Percentiles rank a stretch among this genome's conserved stretches.
Conservation (phyloP, 805 yeast species). For the Candida sithepensis region DNA sequence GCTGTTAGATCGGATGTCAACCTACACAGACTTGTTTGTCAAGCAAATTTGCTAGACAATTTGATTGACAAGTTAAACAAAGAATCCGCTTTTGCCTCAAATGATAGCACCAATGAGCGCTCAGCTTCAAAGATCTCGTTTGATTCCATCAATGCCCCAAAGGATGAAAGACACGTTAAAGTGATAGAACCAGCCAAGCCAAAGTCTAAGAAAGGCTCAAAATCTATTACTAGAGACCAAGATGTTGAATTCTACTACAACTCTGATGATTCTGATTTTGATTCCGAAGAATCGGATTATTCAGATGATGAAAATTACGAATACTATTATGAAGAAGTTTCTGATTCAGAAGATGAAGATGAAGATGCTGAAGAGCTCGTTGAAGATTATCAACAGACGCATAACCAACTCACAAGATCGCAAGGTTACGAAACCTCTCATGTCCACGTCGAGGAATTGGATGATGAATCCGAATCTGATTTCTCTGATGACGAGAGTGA, state of each 20-base stretch:
- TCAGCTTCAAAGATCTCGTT: slow-evolving; percentile 20
- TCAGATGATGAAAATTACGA: slow-evolving; percentile 19
- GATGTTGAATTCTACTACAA: slow-evolving; percentile 11
- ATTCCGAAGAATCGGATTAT: slow-evolving; percentile 23
- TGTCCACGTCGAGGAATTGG: slow-evolving; percentile 8
- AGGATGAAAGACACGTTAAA: slow-evolving; percentile 14
- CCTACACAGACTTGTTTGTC: slow-evolving; percentile 57
- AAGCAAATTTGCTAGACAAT: slow-evolving; percentile 67
- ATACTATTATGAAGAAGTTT: slow-evolving; percentile 17
- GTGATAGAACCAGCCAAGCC: slow-evolving; percentile 15
- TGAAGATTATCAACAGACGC: slow-evolving; percentile 1
- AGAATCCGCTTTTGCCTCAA: slow-evolving; percentile 27
- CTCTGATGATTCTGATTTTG: slow-evolving; percentile 31
- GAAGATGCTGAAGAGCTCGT: slow-evolving; percentile 8
- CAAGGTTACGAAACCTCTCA: slow-evolving; percentile 1
- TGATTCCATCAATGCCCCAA: slow-evolving; percentile 12
- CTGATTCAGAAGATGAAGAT: slow-evolving; percentile 13
- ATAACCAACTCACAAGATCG: neutral
- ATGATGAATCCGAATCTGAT: slow-evolving; percentile 6
- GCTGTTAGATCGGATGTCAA: slow-evolving; percentile 56
- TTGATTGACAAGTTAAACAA: slow-evolving; percentile 49
- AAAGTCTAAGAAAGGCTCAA: slow-evolving; percentile 4
- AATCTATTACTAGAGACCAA: neutral
- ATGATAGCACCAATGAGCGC: slow-evolving; percentile 7
- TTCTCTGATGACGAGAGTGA: slow-evolving; percentile 6